Evolutionary conservation across 177 flowering plant genomes (phyloP), one percentile per base, ranked within the genome.

Genomic region (Vitis hybrid): DNA sequence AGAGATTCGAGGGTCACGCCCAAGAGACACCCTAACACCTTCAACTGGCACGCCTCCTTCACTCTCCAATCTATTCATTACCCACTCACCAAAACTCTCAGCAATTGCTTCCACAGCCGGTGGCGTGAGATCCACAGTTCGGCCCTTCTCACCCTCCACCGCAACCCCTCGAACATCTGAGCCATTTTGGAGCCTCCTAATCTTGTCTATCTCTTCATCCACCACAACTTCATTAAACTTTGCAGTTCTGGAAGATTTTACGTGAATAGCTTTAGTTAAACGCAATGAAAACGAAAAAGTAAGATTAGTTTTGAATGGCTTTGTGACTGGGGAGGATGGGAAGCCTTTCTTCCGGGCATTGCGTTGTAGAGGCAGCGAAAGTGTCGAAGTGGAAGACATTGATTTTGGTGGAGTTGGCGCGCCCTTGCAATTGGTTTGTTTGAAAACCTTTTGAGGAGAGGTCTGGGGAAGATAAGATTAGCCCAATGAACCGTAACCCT

Each of bases 111-210:
- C 91, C 66, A 90, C 92, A 0, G 92, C 97, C 1, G 88, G 76
- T 1, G 93, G 93, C 0, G 93, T 87, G 5, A 94, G 78, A 70
- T 94, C 91, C 64, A 92, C 97, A 9, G 73, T 65, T 51, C 96
- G 78, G 1, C 94, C 96, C 70, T 87, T 87, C 80, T 92, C 98
- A 0, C 98, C 97, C 35, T 86, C 86, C 69, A 94, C 7, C 0
- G 98, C 98, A 9, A 94, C 93, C 3, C 98, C 98, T 0, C 98
- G 86, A 17, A 94, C 93, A 61, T 94, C 98, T 0, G 98, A 85
- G 3, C 97, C 98, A 61, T 94, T 94, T 65, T 92, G 98, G 17
- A 92, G 93, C 80, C 98, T 81, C 78, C 77, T 74, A 9, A 94
- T 85, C 70, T 73, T 82, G 52, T 82, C 93, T 72, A 85, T 85